These are phyloP conservation scores for Halenospora varia DNA, from an alignment of 495 filamentous ascomycete genomes.

Conservation along the genomic window DNA sequence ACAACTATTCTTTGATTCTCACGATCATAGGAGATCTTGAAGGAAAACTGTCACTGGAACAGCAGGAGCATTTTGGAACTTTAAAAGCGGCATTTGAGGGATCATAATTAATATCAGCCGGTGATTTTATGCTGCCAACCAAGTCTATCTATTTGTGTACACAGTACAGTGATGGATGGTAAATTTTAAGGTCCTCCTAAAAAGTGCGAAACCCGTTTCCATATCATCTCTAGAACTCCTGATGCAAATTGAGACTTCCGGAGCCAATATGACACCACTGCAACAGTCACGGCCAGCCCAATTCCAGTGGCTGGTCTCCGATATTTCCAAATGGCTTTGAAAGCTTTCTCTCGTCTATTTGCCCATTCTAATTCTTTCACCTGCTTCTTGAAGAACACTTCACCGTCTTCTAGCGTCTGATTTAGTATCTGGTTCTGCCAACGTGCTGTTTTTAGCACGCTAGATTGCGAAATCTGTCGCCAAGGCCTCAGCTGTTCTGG, in stretches of 20 bases:
- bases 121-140: constrained; percentile 5
- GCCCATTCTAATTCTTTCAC: constrained; percentile 59
- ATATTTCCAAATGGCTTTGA: constrained; percentile 54
- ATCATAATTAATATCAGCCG: background rate
- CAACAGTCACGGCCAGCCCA: constrained; percentile 61
- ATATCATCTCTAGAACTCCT: constrained; percentile 19
- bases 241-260: constrained; percentile 9
- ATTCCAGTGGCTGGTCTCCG: constrained; percentile 50
- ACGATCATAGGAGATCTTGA: constrained; percentile 85
- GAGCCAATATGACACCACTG: constrained; percentile 51
- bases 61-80: constrained; percentile 62
- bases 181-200: constrained; percentile 15
- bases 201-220: constrained; percentile 19
- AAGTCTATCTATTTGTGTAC: background rate
- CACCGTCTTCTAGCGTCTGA: constrained; percentile 56
- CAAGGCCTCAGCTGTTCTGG: constrained; percentile 73
- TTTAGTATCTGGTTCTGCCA: constrained; percentile 33
- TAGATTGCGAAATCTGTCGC: constrained; percentile 64
- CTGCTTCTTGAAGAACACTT: constrained; percentile 63
- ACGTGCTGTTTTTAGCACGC: constrained; percentile 80
- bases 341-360: constrained; percentile 51
- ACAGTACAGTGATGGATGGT: background rate
- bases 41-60: constrained; percentile 74
- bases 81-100: constrained; percentile 23
- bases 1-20: constrained; percentile 88